A percentile compares a stretch with the other conserved stretches of the same genome.
phyloP scores from a whole-genome alignment of 2,329 filamentous ascomycete genomes.

The Fusarium sp. region DNA sequence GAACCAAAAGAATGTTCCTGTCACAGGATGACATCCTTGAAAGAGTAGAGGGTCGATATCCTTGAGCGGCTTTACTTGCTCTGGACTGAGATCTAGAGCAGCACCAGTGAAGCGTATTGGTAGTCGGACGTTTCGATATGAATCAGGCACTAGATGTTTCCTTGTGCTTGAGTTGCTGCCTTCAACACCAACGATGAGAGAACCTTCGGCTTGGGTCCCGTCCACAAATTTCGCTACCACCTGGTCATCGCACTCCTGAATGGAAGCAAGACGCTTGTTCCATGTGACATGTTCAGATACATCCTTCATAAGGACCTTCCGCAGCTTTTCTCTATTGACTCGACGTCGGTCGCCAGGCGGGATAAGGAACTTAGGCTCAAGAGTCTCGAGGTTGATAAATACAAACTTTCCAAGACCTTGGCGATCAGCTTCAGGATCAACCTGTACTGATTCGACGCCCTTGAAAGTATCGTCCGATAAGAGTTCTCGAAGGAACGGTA shows the following conservation, averaged over 20 bases:
- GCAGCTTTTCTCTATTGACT: conserved; percentile 14
- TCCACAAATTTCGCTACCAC: not conserved
- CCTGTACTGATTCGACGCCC: conserved; percentile 4
- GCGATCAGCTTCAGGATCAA: conserved; percentile 8
- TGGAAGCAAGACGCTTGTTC: conserved; percentile 8
- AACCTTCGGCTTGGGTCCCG: not conserved
- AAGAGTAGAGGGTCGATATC: conserved; percentile 13
- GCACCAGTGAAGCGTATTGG: not conserved
- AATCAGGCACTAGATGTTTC: not conserved
- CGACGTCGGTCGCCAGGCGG: conserved; percentile 7
- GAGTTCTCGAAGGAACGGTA: not conserved
- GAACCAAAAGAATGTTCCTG: conserved; percentile 14
- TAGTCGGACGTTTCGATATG: conserved; percentile 5
- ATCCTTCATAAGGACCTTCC: not conserved
- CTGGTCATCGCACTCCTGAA: not conserved
- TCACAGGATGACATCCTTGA: not conserved
- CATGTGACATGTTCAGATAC: not conserved
- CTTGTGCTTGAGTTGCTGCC: conserved; percentile 15
- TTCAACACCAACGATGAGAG: conserved; percentile 7
- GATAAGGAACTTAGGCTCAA: conserved; percentile 10
- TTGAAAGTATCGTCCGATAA: not conserved
- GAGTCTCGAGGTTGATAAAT: conserved; percentile 4
- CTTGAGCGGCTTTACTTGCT: conserved; percentile 10
- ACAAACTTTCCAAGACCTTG: conserved; percentile 18
- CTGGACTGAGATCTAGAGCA: conserved; percentile 12